These are phyloP conservation scores for Cercis canadensis DNA, from an alignment of 306 rosid species.

Conservation along the genomic window DNA sequence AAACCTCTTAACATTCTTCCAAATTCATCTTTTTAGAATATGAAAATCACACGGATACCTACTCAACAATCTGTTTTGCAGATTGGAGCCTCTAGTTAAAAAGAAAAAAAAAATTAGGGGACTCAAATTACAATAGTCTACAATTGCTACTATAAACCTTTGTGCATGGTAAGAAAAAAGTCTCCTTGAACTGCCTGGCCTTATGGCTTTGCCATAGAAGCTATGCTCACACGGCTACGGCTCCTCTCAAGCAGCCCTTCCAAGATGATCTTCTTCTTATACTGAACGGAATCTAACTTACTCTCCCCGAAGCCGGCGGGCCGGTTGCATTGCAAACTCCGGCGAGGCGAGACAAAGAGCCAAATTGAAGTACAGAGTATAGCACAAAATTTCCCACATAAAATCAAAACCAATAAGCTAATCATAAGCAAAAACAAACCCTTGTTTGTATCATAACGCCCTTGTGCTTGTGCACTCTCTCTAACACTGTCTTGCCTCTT, in stretches of 20 bases:
- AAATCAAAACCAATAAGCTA: slow-evolving; percentile 29
- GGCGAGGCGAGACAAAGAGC: slow-evolving; percentile 32
- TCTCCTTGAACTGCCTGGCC: too few species aligned
- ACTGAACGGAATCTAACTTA: slow-evolving; percentile 11
- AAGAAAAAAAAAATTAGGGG: too few species aligned
- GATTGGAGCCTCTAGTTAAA: too few species aligned
- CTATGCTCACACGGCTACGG: not conserved
- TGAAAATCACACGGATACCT: too few species aligned
- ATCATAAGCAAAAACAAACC: not conserved
- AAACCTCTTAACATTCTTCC: too few species aligned
- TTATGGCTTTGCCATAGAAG: not conserved
- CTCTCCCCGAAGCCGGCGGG: not conserved
- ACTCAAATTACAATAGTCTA: too few species aligned
- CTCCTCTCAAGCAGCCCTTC: slow-evolving; percentile 19
- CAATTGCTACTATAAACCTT: too few species aligned
- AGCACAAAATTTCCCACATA: slow-evolving; percentile 46
- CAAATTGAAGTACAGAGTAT: slow-evolving; percentile 33
- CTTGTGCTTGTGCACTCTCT: slow-evolving; percentile 23
- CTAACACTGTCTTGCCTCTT: not conserved
- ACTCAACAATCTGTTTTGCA: too few species aligned
- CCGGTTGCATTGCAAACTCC: not conserved
- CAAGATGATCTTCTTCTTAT: slow-evolving; percentile 30
- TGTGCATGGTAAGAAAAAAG: too few species aligned
- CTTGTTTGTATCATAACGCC: not conserved
- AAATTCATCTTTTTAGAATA: too few species aligned